These are phyloP conservation scores for Acacia acuminata DNA, from an alignment of 306 rosid genomes.

Conservation along the genomic window DNA sequence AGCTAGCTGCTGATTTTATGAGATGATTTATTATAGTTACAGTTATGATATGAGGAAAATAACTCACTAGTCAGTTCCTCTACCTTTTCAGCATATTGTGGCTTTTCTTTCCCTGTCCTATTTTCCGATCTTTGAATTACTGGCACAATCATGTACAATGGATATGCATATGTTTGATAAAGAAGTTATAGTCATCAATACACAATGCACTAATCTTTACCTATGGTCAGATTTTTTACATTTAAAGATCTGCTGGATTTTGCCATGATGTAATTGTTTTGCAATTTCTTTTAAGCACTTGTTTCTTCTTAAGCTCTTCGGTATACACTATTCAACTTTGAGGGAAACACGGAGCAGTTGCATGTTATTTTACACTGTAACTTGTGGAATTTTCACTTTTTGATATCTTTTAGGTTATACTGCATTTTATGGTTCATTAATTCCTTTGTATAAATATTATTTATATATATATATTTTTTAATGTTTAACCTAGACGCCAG, in stretches of 20 bases:
- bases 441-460: background rate
- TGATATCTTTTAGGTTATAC: background rate
- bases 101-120: background rate
- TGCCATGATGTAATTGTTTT: background rate
- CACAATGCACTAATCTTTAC: background rate
- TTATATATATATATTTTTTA: no score
- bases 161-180: background rate
- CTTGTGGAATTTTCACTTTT: background rate
- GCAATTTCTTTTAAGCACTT: background rate
- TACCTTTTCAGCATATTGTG: background rate
- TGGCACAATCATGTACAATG: background rate
- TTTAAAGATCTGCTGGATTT: background rate
- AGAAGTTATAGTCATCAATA: background rate
- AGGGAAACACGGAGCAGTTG: background rate
- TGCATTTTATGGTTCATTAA: background rate
- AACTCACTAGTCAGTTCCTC: slow-evolving; percentile 9
- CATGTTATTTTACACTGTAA: background rate
- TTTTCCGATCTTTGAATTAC: background rate
- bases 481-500: background rate
- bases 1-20: background rate
- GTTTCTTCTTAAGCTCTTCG: background rate
- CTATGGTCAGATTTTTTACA: background rate
- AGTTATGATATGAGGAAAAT: background rate
- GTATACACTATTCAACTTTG: background rate
- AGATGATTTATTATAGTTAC: slow-evolving; percentile 4